Conservation (phyloP, 2,329 filamentous ascomycete genomes). For the Curvularia lunata region DNA sequence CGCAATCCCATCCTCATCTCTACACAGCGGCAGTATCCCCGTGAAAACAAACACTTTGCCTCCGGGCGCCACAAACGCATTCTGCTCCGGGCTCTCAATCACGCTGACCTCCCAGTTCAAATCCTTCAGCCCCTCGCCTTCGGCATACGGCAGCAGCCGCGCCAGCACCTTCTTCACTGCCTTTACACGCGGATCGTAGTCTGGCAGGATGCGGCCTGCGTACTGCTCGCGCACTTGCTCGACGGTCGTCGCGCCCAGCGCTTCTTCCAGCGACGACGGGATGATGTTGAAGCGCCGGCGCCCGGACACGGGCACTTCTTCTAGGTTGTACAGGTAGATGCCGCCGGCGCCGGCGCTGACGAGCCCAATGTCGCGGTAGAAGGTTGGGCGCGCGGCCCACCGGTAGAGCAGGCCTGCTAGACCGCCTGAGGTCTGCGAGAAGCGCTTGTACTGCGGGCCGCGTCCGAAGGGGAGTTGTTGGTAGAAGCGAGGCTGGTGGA, state of each 20-base stretch:
- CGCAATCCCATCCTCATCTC: conserved; percentile 72
- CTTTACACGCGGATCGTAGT: conserved; percentile 63
- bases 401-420: conserved; percentile 34
- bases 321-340: conserved; percentile 73
- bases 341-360: conserved; percentile 53
- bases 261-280: conserved; percentile 61
- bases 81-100: conserved; percentile 71
- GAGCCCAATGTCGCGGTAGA: conserved; percentile 55
- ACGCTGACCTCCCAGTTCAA: conserved; percentile 73
- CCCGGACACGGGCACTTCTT: conserved; percentile 74
- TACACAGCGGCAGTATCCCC: conserved; percentile 72
- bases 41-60: conserved; percentile 82
- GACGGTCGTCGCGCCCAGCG: conserved; percentile 62
- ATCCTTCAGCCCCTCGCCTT: conserved; percentile 53
- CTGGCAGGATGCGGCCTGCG: conserved; percentile 62
- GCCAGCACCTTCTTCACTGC: conserved; percentile 69
- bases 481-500: conserved; percentile 28
- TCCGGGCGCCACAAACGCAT: conserved; percentile 78
- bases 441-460: conserved; percentile 40
- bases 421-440: conserved; percentile 25
- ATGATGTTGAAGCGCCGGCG: conserved; percentile 76
- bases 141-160: conserved; percentile 70
- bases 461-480: conserved; percentile 33
- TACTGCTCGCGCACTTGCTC: conserved; percentile 63
- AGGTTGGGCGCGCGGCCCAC: conserved; percentile 55